Conservation (phyloP, 257 asterid genomes). For the Solanum arcanum region DNA sequence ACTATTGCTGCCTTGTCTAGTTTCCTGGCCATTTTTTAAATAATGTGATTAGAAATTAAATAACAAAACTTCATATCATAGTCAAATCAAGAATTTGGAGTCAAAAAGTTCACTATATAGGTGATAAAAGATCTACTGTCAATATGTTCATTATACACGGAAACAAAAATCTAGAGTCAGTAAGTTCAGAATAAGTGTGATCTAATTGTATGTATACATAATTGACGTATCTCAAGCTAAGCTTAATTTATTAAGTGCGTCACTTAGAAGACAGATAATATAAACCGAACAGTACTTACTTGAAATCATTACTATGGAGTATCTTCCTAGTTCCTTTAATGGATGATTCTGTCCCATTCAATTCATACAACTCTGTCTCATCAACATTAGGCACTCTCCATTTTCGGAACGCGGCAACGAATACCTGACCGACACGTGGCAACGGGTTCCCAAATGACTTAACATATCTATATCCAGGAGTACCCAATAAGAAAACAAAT, state of each 20-base stretch:
- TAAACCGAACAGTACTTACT: slow-evolving; percentile 11
- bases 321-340: slow-evolving; percentile 62
- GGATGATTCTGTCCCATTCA: slow-evolving; percentile 36
- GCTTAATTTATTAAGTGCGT: not conserved
- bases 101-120: not conserved
- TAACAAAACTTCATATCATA: not conserved
- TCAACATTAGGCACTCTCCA: not conserved
- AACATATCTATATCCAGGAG: slow-evolving; percentile 29
- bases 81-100: not conserved
- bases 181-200: not conserved
- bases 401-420: slow-evolving; percentile 39
- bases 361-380: slow-evolving; percentile 30
- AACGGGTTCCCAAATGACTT: slow-evolving; percentile 63
- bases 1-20: slow-evolving; percentile 55
- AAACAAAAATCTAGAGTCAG: not conserved
- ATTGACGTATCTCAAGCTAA: not conserved
- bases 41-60: not conserved
- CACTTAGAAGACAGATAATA: not conserved
- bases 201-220: not conserved
- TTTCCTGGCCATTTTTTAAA: slow-evolving; percentile 13
- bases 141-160: not conserved
- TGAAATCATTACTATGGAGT: slow-evolving; percentile 36
- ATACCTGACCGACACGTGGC: slow-evolving; percentile 50
- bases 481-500: slow-evolving; percentile 27
- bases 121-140: no score